Evolutionary conservation across 768 basidiomycete species (phyloP), one percentile per base, ranked within the genome.

Genomic region (Boletus tomentosulus): DNA sequence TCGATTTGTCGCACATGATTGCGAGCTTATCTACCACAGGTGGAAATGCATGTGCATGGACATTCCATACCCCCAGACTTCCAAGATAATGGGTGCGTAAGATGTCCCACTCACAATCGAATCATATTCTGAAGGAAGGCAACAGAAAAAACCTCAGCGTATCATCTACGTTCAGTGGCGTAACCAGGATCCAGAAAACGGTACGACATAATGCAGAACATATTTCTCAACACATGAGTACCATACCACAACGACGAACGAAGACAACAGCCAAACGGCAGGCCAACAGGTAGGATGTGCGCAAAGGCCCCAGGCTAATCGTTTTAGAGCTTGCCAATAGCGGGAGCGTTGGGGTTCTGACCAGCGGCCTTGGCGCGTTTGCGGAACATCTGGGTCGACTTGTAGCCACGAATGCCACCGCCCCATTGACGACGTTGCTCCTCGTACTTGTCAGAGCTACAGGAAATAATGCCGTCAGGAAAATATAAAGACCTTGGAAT

Each of bases 301-400:
- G 31, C 10, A 4, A 12, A 33, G 31, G 1, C 13, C 46, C 22
- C 12, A 44, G 11, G 27, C 3, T 13, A 6, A 28, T 34, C 8
- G 13, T 31, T 43, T 79, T 75, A 90, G 61, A 90, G 83, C 75
- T 88, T 89, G 70, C 78, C 74, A 39, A 84, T 74, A 48, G 76
- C 63, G 27, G 83, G 76, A 50, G 79, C 79, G 45, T 77, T 74
- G 56, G 82, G 66, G 57, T 70, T 82, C 69, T 83, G 83, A 48
- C 94, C 95, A 56, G 86, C 75, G 62, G 91, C 92, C 83, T 94
- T 96, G 57, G 93, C 94, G 60, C 93, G 87, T 78, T 92, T 93
- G 73, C 86, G 81, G 68, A 97, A 80, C 89, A 90, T 96, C 72
- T 89, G 87, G 44, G 90, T 84, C 37, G 91, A 92, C 78, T 97